Percentiles rank a stretch among this genome's conserved stretches.
These are phyloP conservation scores for Elongisporangium undulatum DNA, from an alignment of 352 stramenopile species.

Conservation along the genomic window DNA sequence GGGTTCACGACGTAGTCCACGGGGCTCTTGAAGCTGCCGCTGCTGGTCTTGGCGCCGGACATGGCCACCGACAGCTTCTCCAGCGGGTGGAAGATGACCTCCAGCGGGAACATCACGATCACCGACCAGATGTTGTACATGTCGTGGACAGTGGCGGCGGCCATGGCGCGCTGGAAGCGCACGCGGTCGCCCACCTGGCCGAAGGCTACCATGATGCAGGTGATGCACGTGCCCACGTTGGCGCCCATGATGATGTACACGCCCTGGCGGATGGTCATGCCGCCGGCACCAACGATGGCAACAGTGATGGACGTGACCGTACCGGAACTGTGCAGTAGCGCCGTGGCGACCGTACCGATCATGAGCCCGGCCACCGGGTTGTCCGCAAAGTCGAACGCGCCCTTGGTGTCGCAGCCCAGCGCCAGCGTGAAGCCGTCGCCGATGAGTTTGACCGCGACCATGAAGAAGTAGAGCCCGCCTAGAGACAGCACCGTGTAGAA, in stretches of 20 bases:
- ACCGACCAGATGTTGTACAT: conserved; percentile 90
- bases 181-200: conserved; percentile 72
- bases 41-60: conserved; percentile 23
- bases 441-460: conserved; percentile 76
- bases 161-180: conserved; percentile 66
- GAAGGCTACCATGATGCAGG: conserved; percentile 89
- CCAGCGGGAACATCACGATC: conserved; percentile 66
- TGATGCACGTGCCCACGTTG: conserved; percentile 89
- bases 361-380: conserved; percentile 77
- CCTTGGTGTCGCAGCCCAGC: conserved; percentile 57
- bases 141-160: conserved; percentile 47
- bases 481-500: conserved; percentile 31
- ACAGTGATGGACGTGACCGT: conserved; percentile 83
- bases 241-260: conserved; percentile 93
- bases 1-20: conserved; percentile 42
- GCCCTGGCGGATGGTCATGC: conserved; percentile 72
- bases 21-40: conserved; percentile 34
- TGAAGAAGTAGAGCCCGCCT: conserved; percentile 74
- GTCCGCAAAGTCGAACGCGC: conserved; percentile 63
- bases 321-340: conserved; percentile 67
- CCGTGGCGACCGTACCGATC: conserved; percentile 71
- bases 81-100: conserved; percentile 56
- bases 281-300: conserved; percentile 51
- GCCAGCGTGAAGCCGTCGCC: conserved; percentile 68
- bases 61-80: conserved; percentile 47